Base-by-base conservation (phyloP, 2,329 filamentous ascomycete species). In the Colletotrichum somersetense region DNA sequence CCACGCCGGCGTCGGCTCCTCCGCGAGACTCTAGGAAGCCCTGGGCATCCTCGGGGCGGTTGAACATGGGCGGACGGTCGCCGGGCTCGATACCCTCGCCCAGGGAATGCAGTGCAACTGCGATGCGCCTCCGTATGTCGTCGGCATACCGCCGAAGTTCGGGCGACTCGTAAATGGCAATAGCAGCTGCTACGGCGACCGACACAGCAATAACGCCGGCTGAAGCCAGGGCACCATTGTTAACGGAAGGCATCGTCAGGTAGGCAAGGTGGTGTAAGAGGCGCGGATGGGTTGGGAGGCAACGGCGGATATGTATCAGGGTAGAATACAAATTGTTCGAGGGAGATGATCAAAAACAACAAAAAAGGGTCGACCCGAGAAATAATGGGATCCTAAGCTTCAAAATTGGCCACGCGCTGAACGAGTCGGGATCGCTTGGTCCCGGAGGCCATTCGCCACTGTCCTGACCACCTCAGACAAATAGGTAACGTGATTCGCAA, bases 21-120 rank as follows among this genome's bases (percentile, higher is more conserved):
- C 82, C 82, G n/a, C 84, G 81, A 11, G 88, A 89, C 75, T 86
- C 81, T 67, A 91, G 77, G 77, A 91, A 91, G 11, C 89, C 90
- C 66, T 91, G 86, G 69, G 89, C 89, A 79, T 92, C 90, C 78
- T 92, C 90, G 63, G 90, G 90, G 16, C 90, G 83, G 78, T 92
- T 92, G 80, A 91, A 91, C 38, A 88, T 80, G 68, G 90, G 90
- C 75, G 88, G 82, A 40, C 82, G 80, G 53, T 81, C 78, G 67
- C 68, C 66, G 4, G 87, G 85, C 58, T 84, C 82, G 79, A 91
- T 86, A 75, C 84, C 85, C 68, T 91, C 89, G 71, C 89, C 88
- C 38, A 91, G 83, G 12, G 86, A 84, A 76, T 91, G 87, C 18
- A 91, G 80, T 61, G 89, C 89, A 52, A 91, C 78, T 75, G 89